Conservation (phyloP, 2,329 filamentous ascomycete genomes). For the Pezicula carpinea region DNA sequence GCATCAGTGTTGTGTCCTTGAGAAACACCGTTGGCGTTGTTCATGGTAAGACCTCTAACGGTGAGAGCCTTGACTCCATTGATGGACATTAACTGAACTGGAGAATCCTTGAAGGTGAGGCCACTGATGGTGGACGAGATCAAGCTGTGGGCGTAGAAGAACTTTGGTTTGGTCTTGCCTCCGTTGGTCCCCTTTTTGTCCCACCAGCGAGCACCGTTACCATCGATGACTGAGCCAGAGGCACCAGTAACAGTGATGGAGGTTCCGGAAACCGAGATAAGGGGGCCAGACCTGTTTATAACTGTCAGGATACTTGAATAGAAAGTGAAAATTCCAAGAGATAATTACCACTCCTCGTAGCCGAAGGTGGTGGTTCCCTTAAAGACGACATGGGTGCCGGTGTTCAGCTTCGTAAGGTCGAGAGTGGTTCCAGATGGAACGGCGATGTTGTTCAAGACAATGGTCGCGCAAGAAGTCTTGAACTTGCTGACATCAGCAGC, state of each 20-base stretch:
- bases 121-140: slow-evolving; percentile 23
- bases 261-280: slow-evolving; percentile 35
- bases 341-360: slow-evolving; percentile 8
- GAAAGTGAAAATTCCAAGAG: too few species aligned
- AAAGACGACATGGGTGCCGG: slow-evolving; percentile 34
- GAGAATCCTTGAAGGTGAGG: slow-evolving; percentile 1
- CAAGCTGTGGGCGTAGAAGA: background rate
- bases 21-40: slow-evolving; percentile 30
- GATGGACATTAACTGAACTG: slow-evolving; percentile 21
- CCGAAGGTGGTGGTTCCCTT: slow-evolving; percentile 34
- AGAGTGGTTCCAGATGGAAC: slow-evolving; percentile 55
- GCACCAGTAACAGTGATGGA: slow-evolving; percentile 35
- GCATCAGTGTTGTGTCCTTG: slow-evolving; percentile 30
- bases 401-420: slow-evolving; percentile 47
- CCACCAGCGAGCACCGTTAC: slow-evolving; percentile 38
- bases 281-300: slow-evolving; percentile 24
- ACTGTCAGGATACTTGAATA: slow-evolving; percentile 4
- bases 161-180: slow-evolving; percentile 22
- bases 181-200: slow-evolving; percentile 42
- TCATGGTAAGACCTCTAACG: slow-evolving; percentile 29
- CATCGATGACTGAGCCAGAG: slow-evolving; percentile 31
- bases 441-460: slow-evolving; percentile 46
- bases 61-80: slow-evolving; percentile 35
- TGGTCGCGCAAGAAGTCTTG: slow-evolving; percentile 47
- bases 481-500: slow-evolving; percentile 34